A percentile compares a stretch with the other conserved stretches of the same genome.
Conservation (phyloP, 257 asterid genomes). For the Voacanga thouarsii region DNA sequence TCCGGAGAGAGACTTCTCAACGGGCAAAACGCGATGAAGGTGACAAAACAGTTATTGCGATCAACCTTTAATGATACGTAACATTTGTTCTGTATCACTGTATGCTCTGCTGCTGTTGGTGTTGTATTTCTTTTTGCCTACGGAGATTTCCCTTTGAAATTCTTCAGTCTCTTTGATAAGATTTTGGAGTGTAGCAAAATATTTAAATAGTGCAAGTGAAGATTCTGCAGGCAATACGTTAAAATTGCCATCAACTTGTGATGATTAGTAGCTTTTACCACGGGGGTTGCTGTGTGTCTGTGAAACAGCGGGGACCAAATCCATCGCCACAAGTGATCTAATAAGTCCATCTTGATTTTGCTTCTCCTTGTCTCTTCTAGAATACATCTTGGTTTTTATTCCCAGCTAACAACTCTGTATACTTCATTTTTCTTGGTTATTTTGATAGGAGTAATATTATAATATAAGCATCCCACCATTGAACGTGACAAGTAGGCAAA, state of each 20-base stretch:
- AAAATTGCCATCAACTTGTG: slow-evolving; percentile 49
- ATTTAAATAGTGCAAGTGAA: neutral
- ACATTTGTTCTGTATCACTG: slow-evolving; percentile 4
- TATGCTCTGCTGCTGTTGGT: slow-evolving; percentile 8
- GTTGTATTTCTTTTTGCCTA: neutral
- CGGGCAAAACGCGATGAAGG: slow-evolving; percentile 65
- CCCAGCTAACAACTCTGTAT: too few species aligned
- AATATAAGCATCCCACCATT: too few species aligned
- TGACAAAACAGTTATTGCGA: slow-evolving; percentile 35
- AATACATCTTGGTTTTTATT: neutral
- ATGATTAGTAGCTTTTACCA: slow-evolving; percentile 64
- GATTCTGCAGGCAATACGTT: slow-evolving; percentile 20
- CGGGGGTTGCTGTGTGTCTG: slow-evolving; percentile 23
- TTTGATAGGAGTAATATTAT: too few species aligned
- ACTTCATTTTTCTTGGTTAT: neutral
- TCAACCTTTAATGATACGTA: neutral
- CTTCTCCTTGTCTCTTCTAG: neutral
- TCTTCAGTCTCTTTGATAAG: neutral
- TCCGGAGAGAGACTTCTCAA: slow-evolving; percentile 56
- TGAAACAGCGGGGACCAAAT: neutral
- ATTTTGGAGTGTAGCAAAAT: slow-evolving; percentile 18
- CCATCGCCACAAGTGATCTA: neutral
- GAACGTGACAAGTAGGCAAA: too few species aligned
- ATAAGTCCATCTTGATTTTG: neutral
- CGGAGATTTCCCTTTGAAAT: slow-evolving; percentile 43